These are phyloP conservation scores for Catunica adiposa DNA, from an alignment of 2,329 filamentous ascomycete species.

Conservation along the genomic window DNA sequence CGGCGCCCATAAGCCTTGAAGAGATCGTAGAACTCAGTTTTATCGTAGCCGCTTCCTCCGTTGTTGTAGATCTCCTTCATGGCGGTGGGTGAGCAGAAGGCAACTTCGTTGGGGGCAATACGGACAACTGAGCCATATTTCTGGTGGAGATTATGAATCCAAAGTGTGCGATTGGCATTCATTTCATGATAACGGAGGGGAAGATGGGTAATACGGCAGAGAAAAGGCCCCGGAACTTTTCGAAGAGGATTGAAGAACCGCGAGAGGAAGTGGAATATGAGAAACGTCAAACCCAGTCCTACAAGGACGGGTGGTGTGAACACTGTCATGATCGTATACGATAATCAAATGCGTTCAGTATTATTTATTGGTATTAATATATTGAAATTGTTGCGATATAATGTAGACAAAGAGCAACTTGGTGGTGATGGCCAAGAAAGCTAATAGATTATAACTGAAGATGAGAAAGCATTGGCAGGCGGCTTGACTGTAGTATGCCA, in stretches of 20 bases:
- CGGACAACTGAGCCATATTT: constrained; percentile 41
- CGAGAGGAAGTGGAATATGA: constrained; percentile 18
- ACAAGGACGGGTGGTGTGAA: constrained; percentile 19
- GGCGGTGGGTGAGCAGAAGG: constrained; percentile 38
- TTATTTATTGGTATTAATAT: no score
- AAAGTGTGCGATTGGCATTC: constrained; percentile 33
- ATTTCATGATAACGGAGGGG: constrained; percentile 41
- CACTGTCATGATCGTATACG: constrained; percentile 12
- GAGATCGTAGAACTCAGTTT: constrained; percentile 46
- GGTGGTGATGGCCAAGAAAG: no score
- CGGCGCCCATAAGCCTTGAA: constrained; percentile 41
- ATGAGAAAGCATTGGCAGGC: no score
- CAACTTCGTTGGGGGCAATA: constrained; percentile 40
- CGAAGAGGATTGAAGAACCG: constrained; percentile 22
- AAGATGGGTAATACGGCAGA: constrained; percentile 33
- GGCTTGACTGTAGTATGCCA: no score
- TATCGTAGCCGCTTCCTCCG: constrained; percentile 46
- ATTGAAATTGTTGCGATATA: no score
- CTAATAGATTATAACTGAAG: no score
- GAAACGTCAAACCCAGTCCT: constrained; percentile 17
- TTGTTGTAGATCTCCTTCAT: constrained; percentile 48
- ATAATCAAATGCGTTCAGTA: no score
- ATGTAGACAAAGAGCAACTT: no score
- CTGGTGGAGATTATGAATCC: constrained; percentile 40
- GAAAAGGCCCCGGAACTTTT: constrained; percentile 31